Conservation (phyloP, 2,329 filamentous ascomycete species). For the Xylariomycetidae sp. region DNA sequence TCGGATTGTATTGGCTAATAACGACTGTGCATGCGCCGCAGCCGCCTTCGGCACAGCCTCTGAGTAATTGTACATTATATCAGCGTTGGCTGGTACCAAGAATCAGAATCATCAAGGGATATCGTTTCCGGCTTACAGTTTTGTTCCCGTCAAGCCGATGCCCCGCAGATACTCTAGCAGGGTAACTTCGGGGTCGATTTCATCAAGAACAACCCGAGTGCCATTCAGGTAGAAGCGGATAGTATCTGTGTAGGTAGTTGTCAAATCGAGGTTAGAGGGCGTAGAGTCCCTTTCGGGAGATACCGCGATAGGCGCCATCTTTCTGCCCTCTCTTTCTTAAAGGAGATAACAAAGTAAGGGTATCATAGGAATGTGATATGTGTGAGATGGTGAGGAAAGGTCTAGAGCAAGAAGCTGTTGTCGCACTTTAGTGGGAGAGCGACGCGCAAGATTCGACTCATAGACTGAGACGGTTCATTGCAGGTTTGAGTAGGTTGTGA, state of each 20-base stretch:
- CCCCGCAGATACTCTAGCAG: conserved; percentile 89
- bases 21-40: conserved; percentile 97
- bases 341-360: no score
- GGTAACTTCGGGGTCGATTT: conserved; percentile 86
- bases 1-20: conserved; percentile 88
- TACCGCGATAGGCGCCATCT: conserved; percentile 54
- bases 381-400: no score
- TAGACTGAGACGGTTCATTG: no score
- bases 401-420: no score
- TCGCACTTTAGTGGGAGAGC: no score
- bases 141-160: conserved; percentile 90
- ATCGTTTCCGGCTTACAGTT: conserved; percentile 51
- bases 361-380: no score
- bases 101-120: not conserved
- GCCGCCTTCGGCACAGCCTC: conserved; percentile 89
- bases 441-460: no score
- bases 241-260: conserved; percentile 77
- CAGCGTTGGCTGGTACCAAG: no score
- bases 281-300: conserved; percentile 40
- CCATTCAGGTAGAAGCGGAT: conserved; percentile 93
- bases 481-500: no score
- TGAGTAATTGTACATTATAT: conserved; percentile 25
- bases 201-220: conserved; percentile 79
- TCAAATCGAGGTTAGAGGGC: conserved; percentile 49
- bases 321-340: no score